Evolutionary conservation across 176 grass and related monocot genomes (phyloP).

Genomic region (Hordeum marinum): DNA sequence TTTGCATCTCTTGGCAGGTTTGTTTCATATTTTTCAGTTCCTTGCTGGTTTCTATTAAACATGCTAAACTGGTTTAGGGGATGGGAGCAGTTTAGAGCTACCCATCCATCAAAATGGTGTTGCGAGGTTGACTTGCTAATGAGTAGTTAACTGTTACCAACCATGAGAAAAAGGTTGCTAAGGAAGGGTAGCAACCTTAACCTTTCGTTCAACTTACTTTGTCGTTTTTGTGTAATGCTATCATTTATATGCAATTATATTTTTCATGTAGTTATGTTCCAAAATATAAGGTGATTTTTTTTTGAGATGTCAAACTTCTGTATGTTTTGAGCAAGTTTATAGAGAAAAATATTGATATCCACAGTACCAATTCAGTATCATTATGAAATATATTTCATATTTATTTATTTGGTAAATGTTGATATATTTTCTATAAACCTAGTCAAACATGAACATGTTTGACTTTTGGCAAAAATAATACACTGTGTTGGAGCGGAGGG

Average conservation of each 20-base stretch:
- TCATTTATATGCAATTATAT: neutral
- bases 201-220: neutral
- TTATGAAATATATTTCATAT: neutral
- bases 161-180: neutral
- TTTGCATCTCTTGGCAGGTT: conserved; percentile 88
- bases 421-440: neutral
- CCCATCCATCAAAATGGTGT: neutral
- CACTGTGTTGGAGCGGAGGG: too few species aligned
- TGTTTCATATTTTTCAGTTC: conserved; percentile 18
- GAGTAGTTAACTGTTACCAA: neutral
- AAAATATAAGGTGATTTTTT: neutral
- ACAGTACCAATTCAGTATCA: neutral
- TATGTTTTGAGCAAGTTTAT: neutral
- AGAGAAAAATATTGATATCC: neutral
- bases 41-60: conserved; percentile 15
- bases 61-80: neutral
- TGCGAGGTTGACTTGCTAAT: neutral
- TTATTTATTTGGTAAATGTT: neutral
- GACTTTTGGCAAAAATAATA: too few species aligned
- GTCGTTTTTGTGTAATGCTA: neutral
- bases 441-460: neutral
- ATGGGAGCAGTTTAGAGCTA: neutral
- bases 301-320: too few species aligned
- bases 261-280: neutral
- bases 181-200: neutral